Evolutionary conservation across 169 alveolate species (phyloP).

Genomic region (Miamiensis avidus): DNA sequence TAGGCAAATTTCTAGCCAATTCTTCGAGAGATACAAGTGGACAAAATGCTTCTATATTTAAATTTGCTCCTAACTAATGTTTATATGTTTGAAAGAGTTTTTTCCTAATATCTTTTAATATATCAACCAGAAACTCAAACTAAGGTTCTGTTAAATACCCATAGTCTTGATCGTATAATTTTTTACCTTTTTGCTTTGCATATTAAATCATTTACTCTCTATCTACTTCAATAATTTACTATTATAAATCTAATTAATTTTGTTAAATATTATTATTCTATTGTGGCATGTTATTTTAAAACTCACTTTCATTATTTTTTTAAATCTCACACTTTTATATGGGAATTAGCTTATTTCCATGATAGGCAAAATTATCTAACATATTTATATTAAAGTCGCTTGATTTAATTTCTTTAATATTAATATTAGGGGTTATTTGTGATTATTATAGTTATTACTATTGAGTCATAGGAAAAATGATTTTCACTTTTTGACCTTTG

Average conservation of each 20-base stretch:
- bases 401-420: too few species aligned
- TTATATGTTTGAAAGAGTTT: constrained; percentile 34
- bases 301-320: too few species aligned
- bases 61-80: constrained; percentile 31
- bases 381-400: too few species aligned
- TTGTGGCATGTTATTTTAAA: too few species aligned
- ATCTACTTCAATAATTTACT: not conserved
- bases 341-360: too few species aligned
- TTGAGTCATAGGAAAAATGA: too few species aligned
- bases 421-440: too few species aligned
- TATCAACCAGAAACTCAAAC: constrained; percentile 39
- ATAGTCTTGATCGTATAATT: constrained; percentile 27
- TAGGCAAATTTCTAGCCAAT: constrained; percentile 8
- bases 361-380: too few species aligned
- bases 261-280: too few species aligned
- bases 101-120: constrained; percentile 46
- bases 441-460: too few species aligned
- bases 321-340: too few species aligned
- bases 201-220: not conserved
- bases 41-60: constrained; percentile 13
- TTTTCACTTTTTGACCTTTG: too few species aligned
- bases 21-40: constrained; percentile 28
- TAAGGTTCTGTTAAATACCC: constrained; percentile 36
- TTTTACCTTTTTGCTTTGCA: not conserved
- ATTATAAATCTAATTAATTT: not conserved